Base-by-base conservation (phyloP, 257 asterid species). In the Ophiorrhiza pumila region DNA sequence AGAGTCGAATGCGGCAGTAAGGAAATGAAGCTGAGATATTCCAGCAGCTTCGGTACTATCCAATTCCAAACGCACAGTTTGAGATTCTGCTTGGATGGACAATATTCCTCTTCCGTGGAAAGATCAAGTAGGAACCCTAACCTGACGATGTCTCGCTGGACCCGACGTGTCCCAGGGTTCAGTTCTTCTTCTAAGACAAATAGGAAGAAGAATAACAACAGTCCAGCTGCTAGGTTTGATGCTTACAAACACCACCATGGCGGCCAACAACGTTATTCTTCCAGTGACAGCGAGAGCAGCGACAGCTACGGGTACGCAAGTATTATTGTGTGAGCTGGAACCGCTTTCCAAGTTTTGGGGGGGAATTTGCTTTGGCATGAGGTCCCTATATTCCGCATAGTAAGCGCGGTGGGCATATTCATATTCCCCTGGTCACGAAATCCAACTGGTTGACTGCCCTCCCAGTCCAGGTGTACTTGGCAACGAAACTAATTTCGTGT, bases 121-220 rank as follows among this genome's bases (percentile, higher is more conserved):
- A 43, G 29, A 64, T 64, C 52, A 10, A 4, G 14, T 64, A 64
- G 47, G 32, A 64, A 43, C 39, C 46, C 10, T 7, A 41, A 37
- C 69, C 69, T 37, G 69, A 15, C 13, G 43, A 43, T 10, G 17
- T 64, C 69, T 64, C n/a, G 23, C 69, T 5, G 60, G 47, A 50
- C n/a, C 7, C n/a, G 69, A 20, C 69, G 13, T 41, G 47, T 41
- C 22, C 69, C 5, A 37, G 69, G 35, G 41, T 64, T 39, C 5
- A 27, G 46, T 15, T 41, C 41, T 50, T 64, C 69, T 39, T 64
- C 35, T 64, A 41, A 45, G 22, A 5, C 52, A 41, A 41, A 64
- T 23, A 34, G 52, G 53, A 64, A 15, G 53, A 64, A 15, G n/a
- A 64, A 41, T 64, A n/a, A 41, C 47, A 2, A 22, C 4, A 41